A percentile compares a stretch with the other conserved stretches of the same genome.
Evolutionary conservation across 2,329 filamentous ascomycete genomes (phyloP).

Genomic region (Xylariaceae sp.): DNA sequence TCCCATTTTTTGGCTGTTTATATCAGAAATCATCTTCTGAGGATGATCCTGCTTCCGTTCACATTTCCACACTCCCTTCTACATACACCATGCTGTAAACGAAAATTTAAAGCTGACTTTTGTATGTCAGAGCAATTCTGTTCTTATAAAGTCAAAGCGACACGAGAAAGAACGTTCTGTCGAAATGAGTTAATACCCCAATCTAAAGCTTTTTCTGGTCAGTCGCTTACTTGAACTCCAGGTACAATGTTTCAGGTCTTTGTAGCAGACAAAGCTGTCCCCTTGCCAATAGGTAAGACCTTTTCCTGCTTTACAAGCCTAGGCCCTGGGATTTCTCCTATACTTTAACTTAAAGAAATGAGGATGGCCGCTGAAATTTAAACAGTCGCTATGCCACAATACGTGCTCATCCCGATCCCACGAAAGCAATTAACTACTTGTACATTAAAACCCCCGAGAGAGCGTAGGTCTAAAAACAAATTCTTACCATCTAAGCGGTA

Average conservation of each 20-base stretch:
- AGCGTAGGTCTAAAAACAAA: too few species aligned
- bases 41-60: neutral
- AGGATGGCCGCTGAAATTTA: conserved; percentile 4
- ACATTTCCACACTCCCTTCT: neutral
- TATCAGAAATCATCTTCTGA: too few species aligned
- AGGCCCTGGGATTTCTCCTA: neutral
- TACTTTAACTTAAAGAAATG: too few species aligned
- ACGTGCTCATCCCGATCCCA: conserved; percentile 53
- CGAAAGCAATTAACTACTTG: conserved; percentile 82
- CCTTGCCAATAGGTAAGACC: conserved; percentile 38
- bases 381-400: conserved; percentile 30
- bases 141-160: conserved; percentile 62
- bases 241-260: conserved; percentile 71
- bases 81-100: neutral
- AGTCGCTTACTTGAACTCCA: conserved; percentile 1
- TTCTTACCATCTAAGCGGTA: conserved; percentile 29
- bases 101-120: too few species aligned
- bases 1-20: neutral
- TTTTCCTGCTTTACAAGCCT: neutral
- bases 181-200: conserved; percentile 69
- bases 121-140: conserved; percentile 68
- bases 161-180: conserved; percentile 91
- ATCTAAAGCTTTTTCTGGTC: too few species aligned
- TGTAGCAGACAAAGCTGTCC: conserved; percentile 63
- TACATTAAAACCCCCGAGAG: conserved; percentile 93